A percentile compares a stretch with the other conserved stretches of the same genome.
Evolutionary conservation across 2,329 filamentous ascomycete genomes (phyloP).

Genomic region (Lachnellula hyalina): DNA sequence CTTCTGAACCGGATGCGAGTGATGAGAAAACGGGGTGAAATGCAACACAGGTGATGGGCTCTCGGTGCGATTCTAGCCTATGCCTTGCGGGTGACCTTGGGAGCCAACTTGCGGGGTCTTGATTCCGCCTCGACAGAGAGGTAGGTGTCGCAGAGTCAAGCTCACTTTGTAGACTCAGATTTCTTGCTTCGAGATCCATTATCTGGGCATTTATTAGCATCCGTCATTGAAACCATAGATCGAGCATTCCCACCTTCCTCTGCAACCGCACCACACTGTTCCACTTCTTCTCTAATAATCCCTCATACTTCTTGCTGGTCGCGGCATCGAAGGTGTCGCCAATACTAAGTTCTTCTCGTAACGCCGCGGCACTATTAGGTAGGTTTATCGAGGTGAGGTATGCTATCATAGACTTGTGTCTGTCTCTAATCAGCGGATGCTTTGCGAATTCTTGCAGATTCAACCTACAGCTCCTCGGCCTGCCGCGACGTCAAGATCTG

Average conservation of each 20-base stretch:
- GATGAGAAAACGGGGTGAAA: slow-evolving; percentile 92
- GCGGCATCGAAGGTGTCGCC: slow-evolving; percentile 66
- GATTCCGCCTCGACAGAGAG: slow-evolving; percentile 68
- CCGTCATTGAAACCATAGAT: no score
- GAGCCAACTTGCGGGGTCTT: slow-evolving; percentile 82
- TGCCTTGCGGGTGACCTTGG: slow-evolving; percentile 78
- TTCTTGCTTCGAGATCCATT: slow-evolving; percentile 83
- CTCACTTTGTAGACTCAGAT: slow-evolving; percentile 69
- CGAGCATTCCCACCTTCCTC: slow-evolving; percentile 65
- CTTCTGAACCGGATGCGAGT: slow-evolving; percentile 84
- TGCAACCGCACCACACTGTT: slow-evolving; percentile 90
- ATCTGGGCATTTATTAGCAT: slow-evolving; percentile 50
- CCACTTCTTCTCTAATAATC: slow-evolving; percentile 96
- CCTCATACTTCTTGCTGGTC: slow-evolving; percentile 91
- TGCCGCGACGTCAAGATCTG: slow-evolving; percentile 72
- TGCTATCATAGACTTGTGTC: slow-evolving; percentile 89
- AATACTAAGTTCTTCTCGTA: slow-evolving; percentile 73
- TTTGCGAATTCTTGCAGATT: slow-evolving; percentile 4
- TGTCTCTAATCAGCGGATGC: slow-evolving; percentile 35
- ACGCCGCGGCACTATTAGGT: slow-evolving; percentile 59
- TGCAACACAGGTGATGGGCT: slow-evolving; percentile 78
- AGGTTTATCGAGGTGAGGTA: slow-evolving; percentile 75
- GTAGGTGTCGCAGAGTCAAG: slow-evolving; percentile 77
- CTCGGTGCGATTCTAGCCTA: slow-evolving; percentile 75
- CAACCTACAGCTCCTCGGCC: slow-evolving; percentile 81